Evolutionary conservation across 139 green algal species (phyloP).

Genomic region (Haematococcus sp.): DNA sequence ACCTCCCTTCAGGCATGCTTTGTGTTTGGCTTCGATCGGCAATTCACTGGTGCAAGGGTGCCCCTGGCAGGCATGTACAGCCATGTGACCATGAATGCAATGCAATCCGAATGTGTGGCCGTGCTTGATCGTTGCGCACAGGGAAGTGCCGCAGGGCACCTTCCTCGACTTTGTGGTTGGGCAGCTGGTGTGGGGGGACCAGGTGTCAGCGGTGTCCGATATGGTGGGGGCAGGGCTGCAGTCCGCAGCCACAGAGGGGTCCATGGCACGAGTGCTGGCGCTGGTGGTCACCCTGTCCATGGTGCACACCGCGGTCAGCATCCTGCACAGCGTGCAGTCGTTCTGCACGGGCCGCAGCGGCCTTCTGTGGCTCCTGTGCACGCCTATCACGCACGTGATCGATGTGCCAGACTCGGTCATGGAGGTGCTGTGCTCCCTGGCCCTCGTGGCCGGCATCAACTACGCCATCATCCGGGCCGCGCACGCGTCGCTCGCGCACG

Average conservation of each 20-base stretch:
- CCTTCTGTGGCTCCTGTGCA: conserved; percentile 18
- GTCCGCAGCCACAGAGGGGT: not conserved
- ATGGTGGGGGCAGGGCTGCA: not conserved
- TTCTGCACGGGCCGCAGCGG: not conserved
- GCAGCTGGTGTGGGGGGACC: conserved; percentile 9
- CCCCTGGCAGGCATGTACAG: not conserved
- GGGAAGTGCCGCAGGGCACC: not conserved
- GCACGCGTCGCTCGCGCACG: conserved; percentile 2
- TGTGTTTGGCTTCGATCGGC: too few relatives aligned
- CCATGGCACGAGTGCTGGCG: conserved; percentile 11
- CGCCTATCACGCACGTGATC: conserved; percentile 27
- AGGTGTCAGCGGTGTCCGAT: conserved; percentile 4
- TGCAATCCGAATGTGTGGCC: not conserved
- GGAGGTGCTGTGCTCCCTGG: conserved; percentile 34
- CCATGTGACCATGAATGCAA: too few relatives aligned
- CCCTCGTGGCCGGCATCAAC: conserved; percentile 34
- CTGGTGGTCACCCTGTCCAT: conserved; percentile 12
- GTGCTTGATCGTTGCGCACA: not conserved
- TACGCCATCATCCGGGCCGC: conserved; percentile 14
- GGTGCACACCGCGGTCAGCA: conserved; percentile 3
- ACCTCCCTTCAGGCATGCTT: too few relatives aligned
- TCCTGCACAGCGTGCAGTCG: conserved; percentile 2
- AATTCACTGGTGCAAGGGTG: not conserved
- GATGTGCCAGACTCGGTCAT: conserved; percentile 32
- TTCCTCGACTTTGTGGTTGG: not conserved